These are phyloP conservation scores for Phalaenopsis hybrid DNA, from an alignment of 116 monocot species.

Conservation along the genomic window DNA sequence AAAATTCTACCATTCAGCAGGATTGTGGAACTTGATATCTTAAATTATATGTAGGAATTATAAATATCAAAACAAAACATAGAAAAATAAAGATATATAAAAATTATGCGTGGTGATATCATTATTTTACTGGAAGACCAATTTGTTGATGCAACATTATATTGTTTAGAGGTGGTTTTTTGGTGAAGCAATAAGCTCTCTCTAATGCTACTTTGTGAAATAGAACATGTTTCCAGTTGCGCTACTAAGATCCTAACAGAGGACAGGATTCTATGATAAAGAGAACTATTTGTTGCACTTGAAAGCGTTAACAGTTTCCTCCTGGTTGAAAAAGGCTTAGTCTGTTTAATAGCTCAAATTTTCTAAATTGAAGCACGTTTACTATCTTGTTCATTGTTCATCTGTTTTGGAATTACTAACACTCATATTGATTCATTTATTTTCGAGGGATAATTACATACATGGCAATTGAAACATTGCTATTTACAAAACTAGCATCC, in stretches of 20 bases:
- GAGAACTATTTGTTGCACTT: neutral
- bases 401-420: neutral
- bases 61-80: neutral
- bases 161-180: neutral
- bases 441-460: too few relatives aligned
- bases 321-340: neutral
- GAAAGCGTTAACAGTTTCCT: neutral
- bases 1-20: neutral
- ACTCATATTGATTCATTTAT: neutral
- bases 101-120: neutral
- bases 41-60: neutral
- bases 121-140: neutral
- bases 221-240: neutral
- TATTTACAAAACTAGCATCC: too few relatives aligned
- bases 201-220: neutral
- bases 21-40: neutral
- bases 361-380: neutral
- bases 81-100: neutral
- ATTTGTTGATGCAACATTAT: neutral
- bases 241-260: neutral
- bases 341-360: neutral
- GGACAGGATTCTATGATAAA: neutral
- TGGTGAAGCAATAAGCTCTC: neutral
- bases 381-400: neutral
- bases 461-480: too few relatives aligned